phyloP scores from a whole-genome alignment of 768 basidiomycete genomes.

The Cystofilobasidium ferigula region DNA sequence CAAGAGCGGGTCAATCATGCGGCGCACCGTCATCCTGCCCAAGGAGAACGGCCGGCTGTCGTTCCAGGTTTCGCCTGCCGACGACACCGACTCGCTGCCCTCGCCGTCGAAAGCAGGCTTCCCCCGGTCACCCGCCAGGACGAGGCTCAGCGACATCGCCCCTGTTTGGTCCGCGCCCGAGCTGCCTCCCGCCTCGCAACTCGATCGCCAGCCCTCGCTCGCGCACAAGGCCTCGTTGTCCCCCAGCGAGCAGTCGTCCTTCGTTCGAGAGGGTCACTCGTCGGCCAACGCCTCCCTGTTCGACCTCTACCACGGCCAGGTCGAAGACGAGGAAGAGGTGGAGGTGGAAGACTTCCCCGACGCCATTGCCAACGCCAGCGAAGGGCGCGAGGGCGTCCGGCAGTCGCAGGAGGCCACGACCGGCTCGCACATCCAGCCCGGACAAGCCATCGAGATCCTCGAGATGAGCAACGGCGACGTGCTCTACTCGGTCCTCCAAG shows the following conservation, averaged over 20 bases:
- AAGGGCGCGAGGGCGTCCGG: neutral
- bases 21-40: slow-evolving; percentile 17
- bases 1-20: slow-evolving; percentile 1
- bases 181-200: neutral
- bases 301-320: slow-evolving; percentile 19
- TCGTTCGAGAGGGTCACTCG: slow-evolving; percentile 11
- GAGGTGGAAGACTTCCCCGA: no score
- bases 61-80: neutral
- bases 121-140: neutral
- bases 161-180: neutral
- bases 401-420: neutral
- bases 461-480: slow-evolving; percentile 24
- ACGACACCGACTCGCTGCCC: neutral
- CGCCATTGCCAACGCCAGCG: neutral
- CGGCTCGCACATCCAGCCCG: neutral
- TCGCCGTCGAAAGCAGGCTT: neutral
- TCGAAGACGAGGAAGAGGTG: neutral
- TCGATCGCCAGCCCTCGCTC: neutral
- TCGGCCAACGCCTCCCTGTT: slow-evolving; percentile 17
- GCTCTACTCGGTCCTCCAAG: slow-evolving; percentile 22
- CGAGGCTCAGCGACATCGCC: neutral
- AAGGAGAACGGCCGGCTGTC: slow-evolving; percentile 5
- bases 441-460: slow-evolving; percentile 20
- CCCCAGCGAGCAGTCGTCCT: slow-evolving; percentile 9
- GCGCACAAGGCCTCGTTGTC: neutral